These are phyloP conservation scores for Hortaea sp. DNA, from an alignment of 2,329 filamentous ascomycete genomes.

Conservation along the genomic window DNA sequence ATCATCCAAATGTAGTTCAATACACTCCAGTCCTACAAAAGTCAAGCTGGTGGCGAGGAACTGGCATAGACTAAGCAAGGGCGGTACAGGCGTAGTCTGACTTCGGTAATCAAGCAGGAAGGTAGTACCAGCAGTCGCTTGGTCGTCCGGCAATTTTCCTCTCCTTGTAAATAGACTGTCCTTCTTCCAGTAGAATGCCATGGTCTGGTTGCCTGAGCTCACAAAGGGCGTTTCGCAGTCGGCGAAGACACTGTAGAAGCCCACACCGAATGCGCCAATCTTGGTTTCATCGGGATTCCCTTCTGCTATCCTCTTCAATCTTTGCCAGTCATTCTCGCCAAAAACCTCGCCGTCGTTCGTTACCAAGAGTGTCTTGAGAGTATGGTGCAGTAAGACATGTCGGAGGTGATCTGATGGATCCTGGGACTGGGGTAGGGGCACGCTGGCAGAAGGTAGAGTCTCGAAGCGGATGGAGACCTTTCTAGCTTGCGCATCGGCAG, in stretches of 20 bases:
- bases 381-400: conserved; percentile 76
- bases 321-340: conserved; percentile 80
- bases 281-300: conserved; percentile 98
- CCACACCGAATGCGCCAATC: conserved; percentile 95
- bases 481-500: conserved; percentile 88
- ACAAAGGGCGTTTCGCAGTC: conserved; percentile 98
- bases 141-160: conserved; percentile 57
- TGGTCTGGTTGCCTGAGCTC: conserved; percentile 80
- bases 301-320: conserved; percentile 94
- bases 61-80: conserved; percentile 75
- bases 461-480: conserved; percentile 89
- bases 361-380: conserved; percentile 75
- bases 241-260: conserved; percentile 97
- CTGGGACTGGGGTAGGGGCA: conserved; percentile 57
- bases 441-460: conserved; percentile 69
- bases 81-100: conserved; percentile 73
- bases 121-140: conserved; percentile 54
- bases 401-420: conserved; percentile 65
- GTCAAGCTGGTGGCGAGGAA: conserved; percentile 93
- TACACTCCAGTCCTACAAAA: conserved; percentile 77
- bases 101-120: conserved; percentile 94
- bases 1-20: conserved; percentile 86
- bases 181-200: conserved; percentile 99
- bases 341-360: conserved; percentile 89
- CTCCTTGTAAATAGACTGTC: conserved; percentile 91